Percentiles rank a stretch among this genome's conserved stretches.
phyloP scores from a whole-genome alignment of 1,284 basidiomycete genomes.

The Ustilago nuda region DNA sequence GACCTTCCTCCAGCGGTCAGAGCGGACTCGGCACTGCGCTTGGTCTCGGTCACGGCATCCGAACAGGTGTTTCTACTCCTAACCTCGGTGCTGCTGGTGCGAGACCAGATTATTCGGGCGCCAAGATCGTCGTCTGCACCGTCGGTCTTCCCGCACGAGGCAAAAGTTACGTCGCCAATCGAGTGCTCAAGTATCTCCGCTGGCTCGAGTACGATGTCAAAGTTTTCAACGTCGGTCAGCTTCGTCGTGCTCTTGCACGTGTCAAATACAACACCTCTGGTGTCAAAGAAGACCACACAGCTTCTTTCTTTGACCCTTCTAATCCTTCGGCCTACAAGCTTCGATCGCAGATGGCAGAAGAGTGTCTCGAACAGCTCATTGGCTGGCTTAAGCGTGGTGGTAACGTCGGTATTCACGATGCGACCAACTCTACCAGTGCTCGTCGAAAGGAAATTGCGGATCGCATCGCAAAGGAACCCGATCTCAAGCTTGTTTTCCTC shows the following conservation, averaged over 20 bases:
- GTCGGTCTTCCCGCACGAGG: conserved; percentile 72
- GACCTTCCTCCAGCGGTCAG: conserved; percentile 32
- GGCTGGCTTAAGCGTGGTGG: conserved; percentile 90
- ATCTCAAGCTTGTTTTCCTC: conserved; percentile 90
- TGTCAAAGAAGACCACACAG: conserved; percentile 87
- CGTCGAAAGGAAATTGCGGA: conserved; percentile 82
- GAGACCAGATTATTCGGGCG: conserved; percentile 97
- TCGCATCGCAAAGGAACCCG: conserved; percentile 87
- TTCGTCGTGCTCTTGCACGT: conserved; percentile 86
- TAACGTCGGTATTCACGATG: conserved; percentile 98
- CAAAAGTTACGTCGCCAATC: conserved; percentile 68
- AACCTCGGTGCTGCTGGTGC: conserved; percentile 75
- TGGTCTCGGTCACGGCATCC: conserved; percentile 43
- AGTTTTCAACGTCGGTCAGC: conserved; percentile 98
- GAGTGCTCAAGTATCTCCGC: conserved; percentile 67
- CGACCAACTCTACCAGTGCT: conserved; percentile 87
- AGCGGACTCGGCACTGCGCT: conserved; percentile 48
- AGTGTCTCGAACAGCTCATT: conserved; percentile 94
- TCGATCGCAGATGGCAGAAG: conserved; percentile 86
- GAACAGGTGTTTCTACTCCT: conserved; percentile 43
- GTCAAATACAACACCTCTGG: conserved; percentile 78
- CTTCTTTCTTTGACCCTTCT: conserved; percentile 88
- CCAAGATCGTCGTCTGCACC: conserved; percentile 98
- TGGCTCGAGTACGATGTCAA: conserved; percentile 99
- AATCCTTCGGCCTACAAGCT: conserved; percentile 82